Conservation (phyloP, 2,329 filamentous ascomycete species). For the Periconia macrospinosa region DNA sequence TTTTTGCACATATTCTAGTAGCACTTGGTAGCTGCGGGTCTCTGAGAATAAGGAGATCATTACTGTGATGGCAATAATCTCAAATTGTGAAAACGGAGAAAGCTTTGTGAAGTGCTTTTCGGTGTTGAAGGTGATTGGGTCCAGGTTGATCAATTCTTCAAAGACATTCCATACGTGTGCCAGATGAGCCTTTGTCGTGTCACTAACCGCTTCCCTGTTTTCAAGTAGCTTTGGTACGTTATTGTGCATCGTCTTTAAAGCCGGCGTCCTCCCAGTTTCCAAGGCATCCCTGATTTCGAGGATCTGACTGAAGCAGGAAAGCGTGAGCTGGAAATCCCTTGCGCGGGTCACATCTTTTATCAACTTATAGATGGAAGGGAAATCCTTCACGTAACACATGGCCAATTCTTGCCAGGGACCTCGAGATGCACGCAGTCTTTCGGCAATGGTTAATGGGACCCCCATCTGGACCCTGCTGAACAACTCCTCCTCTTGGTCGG, state of each 20-base stretch:
- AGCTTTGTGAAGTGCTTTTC: slow-evolving; percentile 33
- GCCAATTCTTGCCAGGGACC: slow-evolving; percentile 52
- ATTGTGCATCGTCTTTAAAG: slow-evolving; percentile 21
- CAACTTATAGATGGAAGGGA: slow-evolving; percentile 38
- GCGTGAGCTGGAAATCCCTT: slow-evolving; percentile 37
- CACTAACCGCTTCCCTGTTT: slow-evolving; percentile 29
- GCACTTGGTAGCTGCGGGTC: slow-evolving; percentile 24
- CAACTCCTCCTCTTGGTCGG: slow-evolving; percentile 51
- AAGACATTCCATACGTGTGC: slow-evolving; percentile 37
- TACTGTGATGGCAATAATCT: slow-evolving; percentile 37
- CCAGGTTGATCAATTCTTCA: slow-evolving; percentile 25
- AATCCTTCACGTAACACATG: slow-evolving; percentile 47
- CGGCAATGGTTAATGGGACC: slow-evolving; percentile 47
- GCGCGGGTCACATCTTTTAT: slow-evolving; percentile 31
- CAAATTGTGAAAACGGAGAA: slow-evolving; percentile 32
- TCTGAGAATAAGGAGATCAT: slow-evolving; percentile 37
- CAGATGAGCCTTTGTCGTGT: slow-evolving; percentile 35
- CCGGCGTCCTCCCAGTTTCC: slow-evolving; percentile 24
- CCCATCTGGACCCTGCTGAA: slow-evolving; percentile 54
- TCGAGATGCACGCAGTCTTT: slow-evolving; percentile 51
- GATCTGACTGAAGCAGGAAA: slow-evolving; percentile 42
- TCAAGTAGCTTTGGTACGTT: slow-evolving; percentile 27
- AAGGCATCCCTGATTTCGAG: slow-evolving; percentile 36
- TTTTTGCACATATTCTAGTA: slow-evolving; percentile 33
- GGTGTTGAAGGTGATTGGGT: slow-evolving; percentile 32